Percentiles rank a stretch among this genome's conserved stretches.
phyloP scores from a whole-genome alignment of 306 rosid genomes.

The Cicer yamashitae region DNA sequence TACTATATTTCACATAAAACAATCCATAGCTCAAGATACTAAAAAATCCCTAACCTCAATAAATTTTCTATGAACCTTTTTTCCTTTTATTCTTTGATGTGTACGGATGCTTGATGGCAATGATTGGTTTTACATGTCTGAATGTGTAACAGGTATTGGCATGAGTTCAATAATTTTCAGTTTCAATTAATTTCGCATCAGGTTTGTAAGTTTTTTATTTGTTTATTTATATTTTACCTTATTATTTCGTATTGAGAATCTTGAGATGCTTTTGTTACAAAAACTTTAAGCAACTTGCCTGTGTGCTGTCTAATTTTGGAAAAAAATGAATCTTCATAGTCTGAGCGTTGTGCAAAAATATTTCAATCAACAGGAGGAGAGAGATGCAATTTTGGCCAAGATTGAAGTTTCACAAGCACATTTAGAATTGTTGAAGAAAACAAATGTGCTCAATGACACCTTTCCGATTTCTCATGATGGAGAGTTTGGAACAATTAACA shows the following conservation, averaged over 20 bases:
- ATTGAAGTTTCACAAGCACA: conserved; percentile 99
- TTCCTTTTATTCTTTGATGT: conserved; percentile 8
- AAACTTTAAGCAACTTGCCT: conserved; percentile 35
- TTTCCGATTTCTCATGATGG: conserved; percentile 97
- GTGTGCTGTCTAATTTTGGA: not conserved
- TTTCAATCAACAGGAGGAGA: conserved; percentile 82
- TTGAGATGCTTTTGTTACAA: conserved; percentile 35
- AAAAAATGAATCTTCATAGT: not conserved
- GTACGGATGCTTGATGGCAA: conserved; percentile 41
- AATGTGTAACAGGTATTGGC: conserved; percentile 87
- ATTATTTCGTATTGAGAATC: conserved; percentile 8
- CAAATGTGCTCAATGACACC: conserved; percentile 93
- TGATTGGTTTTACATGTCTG: conserved; percentile 38
- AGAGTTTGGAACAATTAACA: conserved; percentile 95
- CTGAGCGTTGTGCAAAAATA: conserved; percentile 32
- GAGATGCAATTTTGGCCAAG: conserved; percentile 91
- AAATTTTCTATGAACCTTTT: conserved; percentile 23
- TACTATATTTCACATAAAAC: conserved; percentile 35
- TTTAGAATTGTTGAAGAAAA: conserved; percentile 86
- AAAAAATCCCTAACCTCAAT: not conserved
- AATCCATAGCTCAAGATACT: conserved; percentile 20
- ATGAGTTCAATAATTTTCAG: conserved; percentile 91
- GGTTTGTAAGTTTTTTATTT: conserved; percentile 57
- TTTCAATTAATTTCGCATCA: conserved; percentile 91
- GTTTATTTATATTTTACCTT: not conserved